phyloP scores from a whole-genome alignment of 2,329 filamentous ascomycete species.

The Grosmannia penicillata region DNA sequence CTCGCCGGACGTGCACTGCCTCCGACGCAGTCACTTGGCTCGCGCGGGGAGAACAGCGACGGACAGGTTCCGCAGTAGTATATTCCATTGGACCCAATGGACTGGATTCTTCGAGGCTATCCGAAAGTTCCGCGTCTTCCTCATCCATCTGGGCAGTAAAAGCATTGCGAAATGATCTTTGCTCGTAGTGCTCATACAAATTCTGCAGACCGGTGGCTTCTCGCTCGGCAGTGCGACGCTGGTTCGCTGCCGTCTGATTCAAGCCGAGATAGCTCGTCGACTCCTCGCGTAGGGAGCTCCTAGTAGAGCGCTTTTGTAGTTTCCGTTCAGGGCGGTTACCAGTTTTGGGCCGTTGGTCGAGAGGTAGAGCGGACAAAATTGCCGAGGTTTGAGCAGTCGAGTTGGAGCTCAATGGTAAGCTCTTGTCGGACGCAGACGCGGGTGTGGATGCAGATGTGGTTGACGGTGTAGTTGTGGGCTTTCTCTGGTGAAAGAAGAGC shows the following conservation, averaged over 20 bases:
- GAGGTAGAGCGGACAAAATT: constrained; percentile 21
- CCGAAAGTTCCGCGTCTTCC: too few relatives aligned
- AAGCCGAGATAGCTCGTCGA: background rate
- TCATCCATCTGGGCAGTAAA: constrained; percentile 14
- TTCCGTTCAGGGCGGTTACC: constrained; percentile 14
- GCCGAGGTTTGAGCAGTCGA: constrained; percentile 27
- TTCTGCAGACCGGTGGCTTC: constrained; percentile 24
- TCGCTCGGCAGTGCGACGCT: background rate
- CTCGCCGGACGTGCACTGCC: too few relatives aligned
- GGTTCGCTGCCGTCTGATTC: background rate
- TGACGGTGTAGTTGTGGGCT: constrained; percentile 15
- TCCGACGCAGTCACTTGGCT: too few relatives aligned
- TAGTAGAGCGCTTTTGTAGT: constrained; percentile 22
- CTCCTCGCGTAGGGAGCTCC: constrained; percentile 13
- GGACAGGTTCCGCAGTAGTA: too few relatives aligned
- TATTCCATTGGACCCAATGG: too few relatives aligned
- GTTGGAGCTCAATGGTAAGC: constrained; percentile 21
- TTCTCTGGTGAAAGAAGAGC: constrained; percentile 22
- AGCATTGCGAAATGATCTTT: constrained; percentile 35
- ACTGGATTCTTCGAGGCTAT: too few relatives aligned
- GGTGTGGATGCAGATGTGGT: constrained; percentile 16
- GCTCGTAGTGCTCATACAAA: constrained; percentile 44
- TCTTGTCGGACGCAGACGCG: constrained; percentile 4
- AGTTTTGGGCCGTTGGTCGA: constrained; percentile 9
- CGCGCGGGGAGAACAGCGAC: too few relatives aligned